Evolutionary conservation across 148 eudicot species (phyloP), one percentile per base, ranked within the genome.

Genomic region (Chenopodium berlandieri): DNA sequence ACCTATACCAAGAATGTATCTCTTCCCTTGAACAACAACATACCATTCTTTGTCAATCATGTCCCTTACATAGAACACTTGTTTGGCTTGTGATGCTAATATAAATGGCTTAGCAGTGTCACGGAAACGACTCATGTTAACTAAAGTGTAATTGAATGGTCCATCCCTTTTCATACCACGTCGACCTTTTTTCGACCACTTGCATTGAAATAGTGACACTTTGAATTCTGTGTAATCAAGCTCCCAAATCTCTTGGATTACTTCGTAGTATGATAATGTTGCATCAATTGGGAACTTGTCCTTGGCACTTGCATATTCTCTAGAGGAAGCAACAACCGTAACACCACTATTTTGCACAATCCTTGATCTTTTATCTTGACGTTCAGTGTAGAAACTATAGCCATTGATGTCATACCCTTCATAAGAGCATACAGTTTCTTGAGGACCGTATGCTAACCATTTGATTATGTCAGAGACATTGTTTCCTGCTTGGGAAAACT

Each of bases 1-100:
- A 19, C 60, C 78, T 1, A 75, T 47, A 56, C 78, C 66, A 30
- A 75, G 78, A 56, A 75, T 75, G 11, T 66, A 60, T 25, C 78
- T 56, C 54, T 75, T 54, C 58, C 50, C 10, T 47, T 47, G 50
- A 47, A 47, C 50, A 47, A 47, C 50, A 47, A 47, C 50, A 47
- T 7, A 47, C 50, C 50, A 47, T 9, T 47, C 50, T 7, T 47
- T 47, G 9, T 47, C 11, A 9, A 47, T 9, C 66, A 47, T 31
- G 50, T 47, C 50, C 11, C 50, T 47, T 47, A 47, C 11, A 47
- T 47, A 47, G 50, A 47, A 47, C 9, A 47, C 50, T 47, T 47
- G 50, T 9, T 47, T 7, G 9, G 50, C 11, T 47, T 47, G 50
- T 7, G 50, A 47, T 47, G 50, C 10, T 7, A 47, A 9, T 47